phyloP scores from a whole-genome alignment of 192 early-diverging fungal genomes.

The Backusella liffmaniae region DNA sequence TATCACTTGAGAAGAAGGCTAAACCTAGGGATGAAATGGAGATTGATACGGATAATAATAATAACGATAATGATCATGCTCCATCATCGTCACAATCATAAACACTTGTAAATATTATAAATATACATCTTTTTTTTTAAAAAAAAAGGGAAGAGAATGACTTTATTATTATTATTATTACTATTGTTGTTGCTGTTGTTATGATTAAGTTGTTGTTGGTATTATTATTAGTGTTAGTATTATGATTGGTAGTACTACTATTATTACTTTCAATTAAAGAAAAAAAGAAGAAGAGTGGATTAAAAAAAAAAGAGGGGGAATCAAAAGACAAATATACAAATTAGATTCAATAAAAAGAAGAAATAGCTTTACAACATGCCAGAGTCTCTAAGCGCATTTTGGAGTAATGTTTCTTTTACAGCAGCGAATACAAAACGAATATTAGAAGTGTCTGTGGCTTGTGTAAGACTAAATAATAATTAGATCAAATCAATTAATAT shows the following conservation, averaged over 20 bases:
- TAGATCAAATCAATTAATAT: not conserved
- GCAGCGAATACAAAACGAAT: conserved; percentile 75
- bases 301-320: not conserved
- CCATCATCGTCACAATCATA: not conserved
- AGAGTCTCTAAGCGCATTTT: conserved; percentile 61
- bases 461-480: conserved; percentile 3
- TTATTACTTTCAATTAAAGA: not conserved
- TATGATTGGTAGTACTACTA: not conserved
- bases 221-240: conserved; percentile 3
- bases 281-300: not conserved
- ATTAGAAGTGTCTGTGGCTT: conserved; percentile 13
- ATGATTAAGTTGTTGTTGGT: not conserved
- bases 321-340: not conserved
- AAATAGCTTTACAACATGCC: conserved; percentile 38
- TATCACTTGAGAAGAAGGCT: not conserved
- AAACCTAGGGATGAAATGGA: not conserved
- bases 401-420: conserved; percentile 73
- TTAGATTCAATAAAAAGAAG: not conserved
- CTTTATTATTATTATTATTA: not conserved
- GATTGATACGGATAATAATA: too few relatives aligned
- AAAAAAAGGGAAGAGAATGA: not conserved
- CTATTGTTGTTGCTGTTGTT: not conserved
- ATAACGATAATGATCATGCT: not conserved
- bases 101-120: not conserved
- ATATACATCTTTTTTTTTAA: not conserved